phyloP scores from a whole-genome alignment of 306 rosid genomes.

The Acacia acuminata region DNA sequence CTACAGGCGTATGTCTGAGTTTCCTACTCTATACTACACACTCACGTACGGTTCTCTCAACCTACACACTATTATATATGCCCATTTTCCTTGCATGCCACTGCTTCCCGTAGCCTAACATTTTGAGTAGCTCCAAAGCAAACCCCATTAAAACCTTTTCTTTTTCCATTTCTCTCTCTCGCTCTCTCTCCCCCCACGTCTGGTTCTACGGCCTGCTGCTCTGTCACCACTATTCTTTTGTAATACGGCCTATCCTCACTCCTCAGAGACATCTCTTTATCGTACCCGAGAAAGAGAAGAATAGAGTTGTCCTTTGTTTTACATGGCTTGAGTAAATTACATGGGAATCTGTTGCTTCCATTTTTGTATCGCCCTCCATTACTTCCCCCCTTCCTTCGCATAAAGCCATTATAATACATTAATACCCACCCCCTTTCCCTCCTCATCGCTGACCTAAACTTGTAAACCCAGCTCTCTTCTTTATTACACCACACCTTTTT shows the following conservation, averaged over 20 bases:
- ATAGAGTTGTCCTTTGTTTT: constrained; percentile 41
- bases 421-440: not conserved
- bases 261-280: constrained; percentile 45
- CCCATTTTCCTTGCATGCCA: constrained; percentile 14
- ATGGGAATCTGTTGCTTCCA: constrained; percentile 41
- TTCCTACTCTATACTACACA: not conserved
- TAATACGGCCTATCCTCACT: constrained; percentile 5
- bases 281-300: constrained; percentile 50
- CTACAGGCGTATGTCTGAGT: constrained; percentile 18
- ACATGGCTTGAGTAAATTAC: constrained; percentile 31
- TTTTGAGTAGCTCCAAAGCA: constrained; percentile 15
- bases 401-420: constrained; percentile 16
- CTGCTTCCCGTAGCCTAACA: not conserved
- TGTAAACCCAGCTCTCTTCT: not conserved
- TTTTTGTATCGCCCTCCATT: constrained; percentile 16
- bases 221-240: constrained; percentile 33
- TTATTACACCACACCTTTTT: not conserved
- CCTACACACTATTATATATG: not conserved
- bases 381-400: constrained; percentile 5
- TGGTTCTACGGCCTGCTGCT: constrained; percentile 25
- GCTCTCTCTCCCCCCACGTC: not conserved
- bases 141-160: not conserved
- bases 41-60: constrained; percentile 24
- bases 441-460: not conserved
- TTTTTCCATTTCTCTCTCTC: not conserved